Percentiles rank a stretch among this genome's conserved stretches.
phyloP scores from a whole-genome alignment of 1,284 basidiomycete genomes.

The Pseudozyma pruni region DNA sequence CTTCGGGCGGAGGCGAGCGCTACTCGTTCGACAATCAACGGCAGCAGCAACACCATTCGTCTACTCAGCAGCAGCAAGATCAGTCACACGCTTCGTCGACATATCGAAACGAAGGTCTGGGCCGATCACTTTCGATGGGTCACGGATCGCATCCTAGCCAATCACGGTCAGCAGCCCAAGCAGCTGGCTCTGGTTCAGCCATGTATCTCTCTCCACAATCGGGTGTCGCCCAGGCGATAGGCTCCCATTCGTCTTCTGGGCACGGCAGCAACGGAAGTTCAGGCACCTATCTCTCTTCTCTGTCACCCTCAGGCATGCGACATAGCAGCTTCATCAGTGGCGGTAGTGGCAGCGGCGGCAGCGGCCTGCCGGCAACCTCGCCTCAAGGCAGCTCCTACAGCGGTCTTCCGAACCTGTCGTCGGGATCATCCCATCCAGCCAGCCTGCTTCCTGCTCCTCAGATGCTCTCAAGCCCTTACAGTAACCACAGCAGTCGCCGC shows the following conservation, averaged over 20 bases:
- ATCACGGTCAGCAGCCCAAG: slow-evolving; percentile 22
- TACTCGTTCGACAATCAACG: slow-evolving; percentile 34
- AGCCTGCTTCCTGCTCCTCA: slow-evolving; percentile 38
- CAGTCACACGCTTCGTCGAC: slow-evolving; percentile 16
- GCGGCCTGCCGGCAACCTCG: slow-evolving; percentile 12
- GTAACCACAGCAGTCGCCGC: slow-evolving; percentile 37
- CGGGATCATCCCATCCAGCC: slow-evolving; percentile 25
- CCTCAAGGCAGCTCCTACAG: slow-evolving; percentile 32
- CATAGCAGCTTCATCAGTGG: slow-evolving; percentile 44
- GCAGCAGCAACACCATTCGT: slow-evolving; percentile 17
- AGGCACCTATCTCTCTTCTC: slow-evolving; percentile 22
- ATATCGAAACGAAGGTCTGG: slow-evolving; percentile 34
- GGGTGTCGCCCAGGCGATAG: slow-evolving; percentile 13
- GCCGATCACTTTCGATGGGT: slow-evolving; percentile 47
- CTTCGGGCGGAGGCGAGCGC: slow-evolving; percentile 13
- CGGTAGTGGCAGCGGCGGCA: slow-evolving; percentile 1
- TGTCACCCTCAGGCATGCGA: slow-evolving; percentile 34
- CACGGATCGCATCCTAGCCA: slow-evolving; percentile 33
- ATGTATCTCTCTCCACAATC: slow-evolving; percentile 47
- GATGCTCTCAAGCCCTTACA: slow-evolving; percentile 38
- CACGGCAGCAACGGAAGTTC: slow-evolving; percentile 28
- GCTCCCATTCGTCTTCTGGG: slow-evolving; percentile 20
- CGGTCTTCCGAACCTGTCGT: slow-evolving; percentile 31
- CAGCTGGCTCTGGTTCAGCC: slow-evolving; percentile 12
- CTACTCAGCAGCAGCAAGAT: slow-evolving; percentile 12